Base-by-base conservation (phyloP, 306 rosid species). In the Rubus parviflorus region DNA sequence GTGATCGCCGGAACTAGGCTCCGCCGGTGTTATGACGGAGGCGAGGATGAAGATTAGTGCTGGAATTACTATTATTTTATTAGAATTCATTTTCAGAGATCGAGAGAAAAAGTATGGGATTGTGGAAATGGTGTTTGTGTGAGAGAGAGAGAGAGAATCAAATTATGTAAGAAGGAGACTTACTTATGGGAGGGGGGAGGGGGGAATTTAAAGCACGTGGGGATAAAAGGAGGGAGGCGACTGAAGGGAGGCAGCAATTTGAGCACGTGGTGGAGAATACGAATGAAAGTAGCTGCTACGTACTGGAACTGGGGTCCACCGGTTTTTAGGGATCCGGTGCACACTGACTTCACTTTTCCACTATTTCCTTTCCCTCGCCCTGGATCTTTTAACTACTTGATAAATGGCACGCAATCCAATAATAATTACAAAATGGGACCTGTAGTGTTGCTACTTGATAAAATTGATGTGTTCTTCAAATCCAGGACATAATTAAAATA, bases 221-320 rank as follows among this genome's bases (percentile, higher is more conserved):
- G 45, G 76, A 74, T 46, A 75, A 66, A 56, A 1, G 1, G 6
- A 40, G 7, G 7, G 42, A 4, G 15, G n/a, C n/a, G n/a, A n/a
- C n/a, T n/a, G 9, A 66, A 7, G 19, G 43, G 47, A 19, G 22
- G 53, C 11, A 13, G 60, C 78, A 62, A 76, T 73, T 86, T 73
- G 25, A 65, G 70, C 85, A 86, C 83, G 85, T 81, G 87, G 81
- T 51, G 62, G 37, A 40, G 69, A 79, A 74, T 68, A 75, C 56
- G 69, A 38, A 16, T 37, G 45, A 37, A 6, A 37, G 2, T 30
- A 15, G 17, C 8, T 42, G 68, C 68, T 35, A 8, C 41, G 45
- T 35, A 63, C n/a, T 45, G 42, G 9, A 15, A 35, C 1, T 15
- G 43, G 4, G 43, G 43, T 30, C 19, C 42, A 62, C 43, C 66